phyloP scores from a whole-genome alignment of 2,329 filamentous ascomycete genomes.

The Ilyonectria mors-panacis region DNA sequence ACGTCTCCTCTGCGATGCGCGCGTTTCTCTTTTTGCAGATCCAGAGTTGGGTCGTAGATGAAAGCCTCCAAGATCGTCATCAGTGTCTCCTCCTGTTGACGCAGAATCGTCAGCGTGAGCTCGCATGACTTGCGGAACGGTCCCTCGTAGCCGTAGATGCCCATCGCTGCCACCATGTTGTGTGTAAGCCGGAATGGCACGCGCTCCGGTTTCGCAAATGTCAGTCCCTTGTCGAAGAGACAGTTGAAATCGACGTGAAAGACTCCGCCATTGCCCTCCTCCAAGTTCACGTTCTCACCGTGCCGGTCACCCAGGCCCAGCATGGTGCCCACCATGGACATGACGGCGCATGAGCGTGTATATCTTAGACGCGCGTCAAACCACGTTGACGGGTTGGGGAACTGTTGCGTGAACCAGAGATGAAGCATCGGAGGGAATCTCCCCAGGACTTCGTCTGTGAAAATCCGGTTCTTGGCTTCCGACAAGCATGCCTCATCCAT shows the following conservation, averaged over 20 bases:
- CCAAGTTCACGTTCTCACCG: conserved; percentile 95
- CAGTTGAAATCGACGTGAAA: conserved; percentile 99
- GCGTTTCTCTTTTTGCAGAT: conserved; percentile 82
- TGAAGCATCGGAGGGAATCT: conserved; percentile 88
- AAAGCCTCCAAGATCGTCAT: conserved; percentile 99
- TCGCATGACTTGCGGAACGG: conserved; percentile 94
- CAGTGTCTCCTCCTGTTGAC: conserved; percentile 94
- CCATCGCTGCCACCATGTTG: conserved; percentile 99
- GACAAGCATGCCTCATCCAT: conserved; percentile 75
- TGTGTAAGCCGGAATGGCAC: conserved; percentile 98
- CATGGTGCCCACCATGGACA: conserved; percentile 99
- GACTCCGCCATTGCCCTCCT: conserved; percentile 92
- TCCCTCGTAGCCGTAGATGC: conserved; percentile 92
- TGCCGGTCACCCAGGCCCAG: conserved; percentile 94
- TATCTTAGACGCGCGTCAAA: conserved; percentile 91
- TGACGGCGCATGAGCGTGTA: conserved; percentile 94
- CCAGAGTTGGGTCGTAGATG: conserved; percentile 95
- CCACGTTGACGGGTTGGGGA: conserved; percentile 93
- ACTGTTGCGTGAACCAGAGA: conserved; percentile 96
- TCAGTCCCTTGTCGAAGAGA: conserved; percentile 97
- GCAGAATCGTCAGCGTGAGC: conserved; percentile 85
- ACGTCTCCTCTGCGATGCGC: conserved; percentile 55
- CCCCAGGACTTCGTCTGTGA: conserved; percentile 74
- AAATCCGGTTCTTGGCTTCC: conserved; percentile 76
- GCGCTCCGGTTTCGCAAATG: conserved; percentile 93